These are phyloP conservation scores for Carpinus viminea DNA, from an alignment of 306 rosid genomes.

Conservation along the genomic window DNA sequence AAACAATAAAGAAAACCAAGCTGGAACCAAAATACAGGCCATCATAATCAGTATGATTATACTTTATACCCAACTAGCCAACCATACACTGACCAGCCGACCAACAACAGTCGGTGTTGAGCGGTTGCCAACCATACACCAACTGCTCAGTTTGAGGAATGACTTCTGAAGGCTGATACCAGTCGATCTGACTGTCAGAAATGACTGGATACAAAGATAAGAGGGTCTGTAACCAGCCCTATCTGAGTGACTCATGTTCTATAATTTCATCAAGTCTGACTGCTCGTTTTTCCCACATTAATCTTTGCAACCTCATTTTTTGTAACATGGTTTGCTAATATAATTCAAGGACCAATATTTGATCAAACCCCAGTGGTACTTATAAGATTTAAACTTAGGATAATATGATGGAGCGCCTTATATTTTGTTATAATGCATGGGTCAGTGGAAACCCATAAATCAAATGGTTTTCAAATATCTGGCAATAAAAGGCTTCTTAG, in stretches of 20 bases:
- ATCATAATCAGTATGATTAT: constrained; percentile 1
- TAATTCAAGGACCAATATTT: not conserved
- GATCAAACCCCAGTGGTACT: not conserved
- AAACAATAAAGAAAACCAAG: constrained; percentile 14
- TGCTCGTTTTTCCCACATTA: not conserved
- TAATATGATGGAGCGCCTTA: not conserved
- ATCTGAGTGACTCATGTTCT: not conserved
- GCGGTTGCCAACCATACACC: no score
- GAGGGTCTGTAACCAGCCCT: not conserved
- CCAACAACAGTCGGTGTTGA: no score
- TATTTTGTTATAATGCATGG: not conserved
- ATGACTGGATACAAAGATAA: not conserved
- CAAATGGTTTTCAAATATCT: not conserved
- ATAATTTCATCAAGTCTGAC: not conserved
- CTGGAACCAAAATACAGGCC: not conserved
- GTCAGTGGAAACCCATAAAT: not conserved
- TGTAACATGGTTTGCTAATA: not conserved
- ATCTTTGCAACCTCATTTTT: not conserved
- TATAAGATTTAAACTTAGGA: not conserved
- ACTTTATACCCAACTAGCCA: constrained; percentile 6
- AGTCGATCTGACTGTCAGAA: no score
- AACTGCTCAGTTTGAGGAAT: no score
- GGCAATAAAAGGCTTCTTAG: not conserved
- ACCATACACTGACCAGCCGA: no score
- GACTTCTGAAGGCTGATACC: no score